These are phyloP conservation scores for Delitschia confertaspora DNA, from an alignment of 495 filamentous ascomycete species.

Conservation along the genomic window DNA sequence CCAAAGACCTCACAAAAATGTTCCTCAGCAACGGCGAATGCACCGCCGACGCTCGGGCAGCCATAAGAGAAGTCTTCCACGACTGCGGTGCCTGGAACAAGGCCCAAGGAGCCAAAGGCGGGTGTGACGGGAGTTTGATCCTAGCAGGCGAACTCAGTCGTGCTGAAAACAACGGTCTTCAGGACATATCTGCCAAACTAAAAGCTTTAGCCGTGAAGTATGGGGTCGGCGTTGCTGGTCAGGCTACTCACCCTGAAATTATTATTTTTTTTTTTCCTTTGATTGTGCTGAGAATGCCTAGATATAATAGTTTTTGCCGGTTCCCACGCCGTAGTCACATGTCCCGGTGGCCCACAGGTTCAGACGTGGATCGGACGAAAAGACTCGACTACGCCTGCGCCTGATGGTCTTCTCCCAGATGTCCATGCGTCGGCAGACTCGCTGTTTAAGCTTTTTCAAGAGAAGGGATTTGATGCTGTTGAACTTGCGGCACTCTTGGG, in stretches of 20 bases:
- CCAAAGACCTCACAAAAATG: conserved; percentile 15
- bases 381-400: conserved; percentile 15
- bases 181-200: conserved; percentile 22
- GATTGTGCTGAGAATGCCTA: no score
- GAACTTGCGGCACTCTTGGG: conserved; percentile 31
- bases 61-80: conserved; percentile 24
- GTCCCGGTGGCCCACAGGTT: conserved; percentile 29
- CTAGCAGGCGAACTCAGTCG: conserved; percentile 21
- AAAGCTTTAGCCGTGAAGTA: conserved; percentile 10
- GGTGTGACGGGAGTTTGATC: conserved; percentile 31
- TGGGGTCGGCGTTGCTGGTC: conserved; percentile 27
- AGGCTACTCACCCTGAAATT: no score
- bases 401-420: conserved; percentile 27
- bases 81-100: conserved; percentile 26
- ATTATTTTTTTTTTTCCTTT: no score
- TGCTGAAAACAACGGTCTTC: conserved; percentile 30
- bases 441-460: conserved; percentile 26
- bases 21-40: conserved; percentile 24
- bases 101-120: conserved; percentile 17
- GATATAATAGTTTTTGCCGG: conserved; percentile 27
- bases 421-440: conserved; percentile 20
- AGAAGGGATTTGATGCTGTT: conserved; percentile 29
- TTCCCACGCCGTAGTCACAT: conserved; percentile 29
- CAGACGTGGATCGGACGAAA: conserved; percentile 28
- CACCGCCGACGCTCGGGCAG: conserved; percentile 22